Conservation (phyloP, 306 rosid species). For the Sicyos baderoa region DNA sequence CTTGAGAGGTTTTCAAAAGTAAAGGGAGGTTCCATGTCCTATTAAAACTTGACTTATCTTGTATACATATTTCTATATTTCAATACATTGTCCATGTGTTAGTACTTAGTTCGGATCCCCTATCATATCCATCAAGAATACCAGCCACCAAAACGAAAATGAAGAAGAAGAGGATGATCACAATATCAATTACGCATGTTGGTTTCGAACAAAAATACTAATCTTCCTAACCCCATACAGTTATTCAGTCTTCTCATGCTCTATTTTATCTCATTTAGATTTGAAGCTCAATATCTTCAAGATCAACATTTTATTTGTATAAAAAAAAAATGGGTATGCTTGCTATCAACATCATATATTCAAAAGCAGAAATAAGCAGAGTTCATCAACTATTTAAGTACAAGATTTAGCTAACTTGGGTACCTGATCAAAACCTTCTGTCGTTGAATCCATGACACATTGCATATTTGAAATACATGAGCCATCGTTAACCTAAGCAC, state of each 20-base stretch:
- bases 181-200: not conserved
- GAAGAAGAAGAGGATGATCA: not conserved
- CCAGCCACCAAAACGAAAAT: not conserved
- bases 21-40: too few relatives aligned
- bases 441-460: conserved; percentile 59
- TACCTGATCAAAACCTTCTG: conserved; percentile 83
- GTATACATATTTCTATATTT: too few relatives aligned
- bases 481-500: conserved; percentile 72
- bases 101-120: too few relatives aligned
- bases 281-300: not conserved
- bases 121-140: not conserved
- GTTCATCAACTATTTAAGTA: not conserved
- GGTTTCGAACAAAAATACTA: not conserved
- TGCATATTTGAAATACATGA: conserved; percentile 95
- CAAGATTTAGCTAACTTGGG: not conserved
- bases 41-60: too few relatives aligned
- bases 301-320: not conserved
- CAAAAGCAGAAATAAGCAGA: not conserved
- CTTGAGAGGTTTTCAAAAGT: too few relatives aligned
- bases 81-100: too few relatives aligned
- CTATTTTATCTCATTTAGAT: not conserved
- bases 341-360: not conserved
- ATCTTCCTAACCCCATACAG: not conserved
- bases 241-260: not conserved
- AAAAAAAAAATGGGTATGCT: not conserved